These are phyloP conservation scores for Ogataea haglerorum DNA, from an alignment of 805 yeast genomes.

Conservation along the genomic window DNA sequence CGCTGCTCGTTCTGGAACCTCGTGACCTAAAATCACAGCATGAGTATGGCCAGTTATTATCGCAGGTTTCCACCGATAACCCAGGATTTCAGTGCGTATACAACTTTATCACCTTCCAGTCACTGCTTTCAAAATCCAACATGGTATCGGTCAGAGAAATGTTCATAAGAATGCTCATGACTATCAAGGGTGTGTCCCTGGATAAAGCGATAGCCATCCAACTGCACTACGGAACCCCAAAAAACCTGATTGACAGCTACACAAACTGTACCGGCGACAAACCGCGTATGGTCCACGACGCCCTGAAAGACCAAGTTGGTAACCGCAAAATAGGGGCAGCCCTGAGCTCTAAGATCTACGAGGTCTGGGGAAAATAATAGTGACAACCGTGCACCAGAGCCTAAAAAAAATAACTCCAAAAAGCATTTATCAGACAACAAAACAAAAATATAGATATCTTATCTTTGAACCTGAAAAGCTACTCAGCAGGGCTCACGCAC, in stretches of 20 bases:
- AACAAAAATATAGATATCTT: not conserved
- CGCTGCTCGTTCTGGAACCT: conserved; percentile 51
- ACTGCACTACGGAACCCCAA: conserved; percentile 66
- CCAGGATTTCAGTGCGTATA: conserved; percentile 40
- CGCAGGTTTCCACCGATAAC: conserved; percentile 36
- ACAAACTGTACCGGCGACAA: conserved; percentile 25
- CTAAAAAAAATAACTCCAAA: not conserved
- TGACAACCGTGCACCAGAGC: not conserved
- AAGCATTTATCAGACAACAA: not conserved
- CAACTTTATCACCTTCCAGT: conserved; percentile 55
- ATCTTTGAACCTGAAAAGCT: not conserved
- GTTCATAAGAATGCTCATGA: conserved; percentile 72
- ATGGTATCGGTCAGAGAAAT: conserved; percentile 72
- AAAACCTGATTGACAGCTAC: conserved; percentile 49
- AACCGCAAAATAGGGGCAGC: conserved; percentile 50
- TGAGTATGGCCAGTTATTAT: conserved; percentile 43
- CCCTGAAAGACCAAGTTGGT: conserved; percentile 43
- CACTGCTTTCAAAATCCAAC: conserved; percentile 64
- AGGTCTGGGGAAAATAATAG: conserved; percentile 49
- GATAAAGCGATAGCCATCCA: conserved; percentile 86
- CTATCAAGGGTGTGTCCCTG: conserved; percentile 73
- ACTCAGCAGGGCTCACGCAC: not conserved
- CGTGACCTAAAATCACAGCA: conserved; percentile 45
- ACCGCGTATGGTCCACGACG: conserved; percentile 27
- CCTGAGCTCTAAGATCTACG: conserved; percentile 49